Evolutionary conservation across 208 protist species (phyloP).

Genomic region (Crithidia expoeki): DNA sequence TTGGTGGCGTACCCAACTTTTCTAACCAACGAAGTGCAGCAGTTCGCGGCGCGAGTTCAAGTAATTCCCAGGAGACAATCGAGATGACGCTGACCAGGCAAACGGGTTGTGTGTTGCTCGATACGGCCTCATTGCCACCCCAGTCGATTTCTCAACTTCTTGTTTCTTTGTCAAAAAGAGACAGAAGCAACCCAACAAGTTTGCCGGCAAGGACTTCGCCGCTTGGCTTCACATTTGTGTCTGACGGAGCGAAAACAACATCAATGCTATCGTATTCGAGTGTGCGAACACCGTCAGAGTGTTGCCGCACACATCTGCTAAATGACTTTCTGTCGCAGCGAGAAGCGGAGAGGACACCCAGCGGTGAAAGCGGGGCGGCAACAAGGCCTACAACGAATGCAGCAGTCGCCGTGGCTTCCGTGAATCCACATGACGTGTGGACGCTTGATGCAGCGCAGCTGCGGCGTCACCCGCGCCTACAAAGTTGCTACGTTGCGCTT

Average conservation of each 20-base stretch:
- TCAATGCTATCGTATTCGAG: not conserved
- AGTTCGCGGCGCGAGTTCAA: not conserved
- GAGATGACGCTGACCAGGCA: too few relatives aligned
- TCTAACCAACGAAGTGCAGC: not conserved
- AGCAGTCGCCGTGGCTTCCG: not conserved
- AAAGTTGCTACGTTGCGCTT: slow-evolving; percentile 25
- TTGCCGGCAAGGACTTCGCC: not conserved
- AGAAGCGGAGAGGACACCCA: too few relatives aligned
- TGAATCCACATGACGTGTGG: slow-evolving; percentile 26
- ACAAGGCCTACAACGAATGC: too few relatives aligned
- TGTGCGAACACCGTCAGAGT: not conserved
- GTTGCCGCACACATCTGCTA: not conserved
- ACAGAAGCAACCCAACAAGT: not conserved
- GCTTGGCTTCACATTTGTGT: not conserved
- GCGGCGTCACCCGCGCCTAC: slow-evolving; percentile 21
- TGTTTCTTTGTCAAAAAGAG: not conserved
- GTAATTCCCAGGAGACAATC: too few relatives aligned
- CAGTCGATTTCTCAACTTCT: not conserved
- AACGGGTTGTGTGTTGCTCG: slow-evolving; percentile 16
- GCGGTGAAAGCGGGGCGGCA: not conserved
- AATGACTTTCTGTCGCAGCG: not conserved
- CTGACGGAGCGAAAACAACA: not conserved
- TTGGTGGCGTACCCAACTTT: not conserved
- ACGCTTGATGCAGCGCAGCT: slow-evolving; percentile 12
- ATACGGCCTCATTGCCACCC: not conserved